Percentiles rank a stretch among this genome's conserved stretches.
These are phyloP conservation scores for Silene vulgaris DNA, from an alignment of 179 eudicot species.

Conservation along the genomic window DNA sequence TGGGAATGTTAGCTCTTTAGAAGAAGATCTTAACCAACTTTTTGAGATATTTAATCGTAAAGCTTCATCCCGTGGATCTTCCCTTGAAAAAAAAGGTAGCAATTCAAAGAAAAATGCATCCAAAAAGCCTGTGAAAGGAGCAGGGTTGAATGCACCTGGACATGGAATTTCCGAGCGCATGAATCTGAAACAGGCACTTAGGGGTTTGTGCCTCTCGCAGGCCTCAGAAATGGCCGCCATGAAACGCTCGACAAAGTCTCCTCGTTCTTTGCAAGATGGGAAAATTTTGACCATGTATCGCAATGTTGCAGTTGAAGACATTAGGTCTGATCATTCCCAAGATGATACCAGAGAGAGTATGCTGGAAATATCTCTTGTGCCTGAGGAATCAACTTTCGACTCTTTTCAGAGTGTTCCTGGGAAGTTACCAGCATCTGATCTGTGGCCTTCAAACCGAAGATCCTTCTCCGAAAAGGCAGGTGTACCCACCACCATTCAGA, in stretches of 20 bases:
- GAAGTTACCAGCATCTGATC: slow-evolving; percentile 28
- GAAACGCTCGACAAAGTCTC: slow-evolving; percentile 55
- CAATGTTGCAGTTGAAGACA: slow-evolving; percentile 53
- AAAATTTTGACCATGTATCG: slow-evolving; percentile 50
- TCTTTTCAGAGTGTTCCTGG: slow-evolving; percentile 31
- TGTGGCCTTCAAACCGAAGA: slow-evolving; percentile 40
- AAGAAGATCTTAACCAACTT: slow-evolving; percentile 85
- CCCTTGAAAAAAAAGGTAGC: slow-evolving; percentile 33
- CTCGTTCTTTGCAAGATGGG: slow-evolving; percentile 71
- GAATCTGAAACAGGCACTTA: slow-evolving; percentile 82
- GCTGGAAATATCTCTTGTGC: slow-evolving; percentile 50
- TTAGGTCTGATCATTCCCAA: slow-evolving; percentile 37
- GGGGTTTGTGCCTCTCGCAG: slow-evolving; percentile 91
- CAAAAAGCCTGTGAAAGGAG: slow-evolving; percentile 55
- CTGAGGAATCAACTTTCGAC: slow-evolving; percentile 36
- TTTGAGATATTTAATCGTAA: slow-evolving; percentile 68
- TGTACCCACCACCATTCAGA: slow-evolving; percentile 17
- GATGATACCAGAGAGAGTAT: slow-evolving; percentile 35
- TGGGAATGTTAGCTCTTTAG: slow-evolving; percentile 43
- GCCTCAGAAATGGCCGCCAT: slow-evolving; percentile 95
- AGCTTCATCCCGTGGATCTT: slow-evolving; percentile 45
- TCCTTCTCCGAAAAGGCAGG: slow-evolving; percentile 31
- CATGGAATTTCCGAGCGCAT: slow-evolving; percentile 72
- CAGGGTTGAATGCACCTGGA: slow-evolving; percentile 49
- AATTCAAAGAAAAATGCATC: slow-evolving; percentile 49